phyloP scores from a whole-genome alignment of 345 rosid genomes.

The Lenwebbia sp. region DNA sequence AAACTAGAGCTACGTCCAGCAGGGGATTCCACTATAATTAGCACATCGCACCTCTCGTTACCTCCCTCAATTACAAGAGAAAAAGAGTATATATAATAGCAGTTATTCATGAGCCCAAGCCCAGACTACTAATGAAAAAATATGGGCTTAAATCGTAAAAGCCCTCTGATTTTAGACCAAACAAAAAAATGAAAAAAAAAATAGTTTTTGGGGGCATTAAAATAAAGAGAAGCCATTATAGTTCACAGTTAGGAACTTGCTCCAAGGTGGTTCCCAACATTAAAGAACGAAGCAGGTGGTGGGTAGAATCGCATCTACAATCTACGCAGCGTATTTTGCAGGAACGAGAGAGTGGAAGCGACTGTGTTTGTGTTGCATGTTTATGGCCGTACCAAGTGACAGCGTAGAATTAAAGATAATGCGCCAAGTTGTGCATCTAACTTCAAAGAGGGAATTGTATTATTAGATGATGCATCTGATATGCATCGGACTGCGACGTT shows the following conservation, averaged over 20 bases:
- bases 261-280: slow-evolving; percentile 9
- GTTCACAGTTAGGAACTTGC: slow-evolving; percentile 23
- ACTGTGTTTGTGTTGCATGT: neutral
- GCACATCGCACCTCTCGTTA: no score
- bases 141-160: no score
- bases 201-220: neutral
- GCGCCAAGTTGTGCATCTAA: neutral
- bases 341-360: neutral
- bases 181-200: no score
- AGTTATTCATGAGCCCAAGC: no score
- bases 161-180: no score
- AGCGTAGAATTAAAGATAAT: neutral
- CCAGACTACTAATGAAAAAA: no score
- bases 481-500: neutral
- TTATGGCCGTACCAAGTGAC: neutral
- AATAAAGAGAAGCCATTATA: slow-evolving; percentile 10
- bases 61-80: no score
- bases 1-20: no score
- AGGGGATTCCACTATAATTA: no score
- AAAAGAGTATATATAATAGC: no score
- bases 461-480: neutral
- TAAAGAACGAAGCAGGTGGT: slow-evolving; percentile 16
- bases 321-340: neutral
- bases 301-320: neutral
- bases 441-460: neutral